Percentiles rank a stretch among this genome's conserved stretches.
phyloP scores from a whole-genome alignment of 2,329 filamentous ascomycete species.

The Penicillium sp. region DNA sequence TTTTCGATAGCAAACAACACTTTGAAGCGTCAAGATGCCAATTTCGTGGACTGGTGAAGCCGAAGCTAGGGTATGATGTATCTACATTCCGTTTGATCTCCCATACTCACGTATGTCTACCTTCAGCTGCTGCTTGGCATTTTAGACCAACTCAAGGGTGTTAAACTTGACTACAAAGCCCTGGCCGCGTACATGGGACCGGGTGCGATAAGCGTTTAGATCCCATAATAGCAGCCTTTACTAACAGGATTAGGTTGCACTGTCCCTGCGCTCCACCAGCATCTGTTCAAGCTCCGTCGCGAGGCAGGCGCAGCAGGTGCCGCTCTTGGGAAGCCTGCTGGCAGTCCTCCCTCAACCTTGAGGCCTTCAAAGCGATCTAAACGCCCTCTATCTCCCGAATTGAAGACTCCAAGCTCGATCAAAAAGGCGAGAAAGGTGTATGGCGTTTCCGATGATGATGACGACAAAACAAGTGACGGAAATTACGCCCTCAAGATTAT shows the following conservation, averaged over 20 bases:
- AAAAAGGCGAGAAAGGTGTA: constrained; percentile 1
- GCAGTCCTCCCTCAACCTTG: background rate
- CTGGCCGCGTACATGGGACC: constrained; percentile 11
- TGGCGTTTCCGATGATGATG: constrained; percentile 1
- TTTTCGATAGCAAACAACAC: background rate
- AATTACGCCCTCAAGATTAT: constrained; percentile 2
- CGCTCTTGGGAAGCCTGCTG: background rate
- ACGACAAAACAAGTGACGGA: background rate
- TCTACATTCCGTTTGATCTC: background rate
- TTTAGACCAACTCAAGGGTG: constrained; percentile 6
- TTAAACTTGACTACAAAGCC: constrained; percentile 7
- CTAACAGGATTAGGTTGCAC: constrained; percentile 5
- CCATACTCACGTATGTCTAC: background rate
- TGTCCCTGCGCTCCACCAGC: constrained; percentile 6
- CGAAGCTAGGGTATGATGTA: constrained; percentile 7
- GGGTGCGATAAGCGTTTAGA: background rate
- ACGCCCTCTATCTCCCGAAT: background rate
- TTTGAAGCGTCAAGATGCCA: background rate
- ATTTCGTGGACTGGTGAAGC: constrained; percentile 9
- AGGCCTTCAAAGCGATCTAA: background rate
- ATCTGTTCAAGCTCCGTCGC: constrained; percentile 12
- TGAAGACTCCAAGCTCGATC: background rate
- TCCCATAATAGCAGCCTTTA: background rate
- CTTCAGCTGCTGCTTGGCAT: constrained; percentile 12
- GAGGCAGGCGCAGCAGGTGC: background rate